Conservation (phyloP, 495 filamentous ascomycete species). For the Pyrenula massariospora region DNA sequence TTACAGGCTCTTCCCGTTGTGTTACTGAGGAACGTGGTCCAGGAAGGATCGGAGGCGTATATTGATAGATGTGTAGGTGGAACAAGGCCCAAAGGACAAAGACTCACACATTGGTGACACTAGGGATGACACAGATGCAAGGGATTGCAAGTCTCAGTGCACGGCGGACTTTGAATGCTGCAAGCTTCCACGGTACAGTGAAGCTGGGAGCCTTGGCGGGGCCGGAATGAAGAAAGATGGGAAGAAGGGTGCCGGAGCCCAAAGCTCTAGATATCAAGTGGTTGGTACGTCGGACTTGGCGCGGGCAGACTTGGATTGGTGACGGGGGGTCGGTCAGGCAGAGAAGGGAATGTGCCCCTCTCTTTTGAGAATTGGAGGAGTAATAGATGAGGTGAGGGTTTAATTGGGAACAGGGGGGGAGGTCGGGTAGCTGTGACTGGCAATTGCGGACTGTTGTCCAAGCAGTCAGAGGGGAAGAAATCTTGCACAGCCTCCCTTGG, state of each 20-base stretch:
- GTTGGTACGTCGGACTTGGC: background rate
- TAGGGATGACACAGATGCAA: background rate
- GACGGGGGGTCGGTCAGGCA: no score
- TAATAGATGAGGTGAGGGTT: no score
- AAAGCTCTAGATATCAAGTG: no score
- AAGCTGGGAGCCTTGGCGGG: background rate
- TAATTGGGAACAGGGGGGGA: no score
- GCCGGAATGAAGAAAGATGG: background rate
- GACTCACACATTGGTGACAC: background rate
- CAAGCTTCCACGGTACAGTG: background rate
- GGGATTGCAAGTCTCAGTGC: background rate
- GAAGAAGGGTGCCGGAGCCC: background rate
- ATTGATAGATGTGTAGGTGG: background rate
- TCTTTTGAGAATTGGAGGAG: no score
- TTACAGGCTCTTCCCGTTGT: background rate
- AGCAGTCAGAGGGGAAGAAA: no score
- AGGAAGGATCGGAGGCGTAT: background rate
- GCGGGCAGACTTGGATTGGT: background rate
- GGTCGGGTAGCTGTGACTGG: no score
- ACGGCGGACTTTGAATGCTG: background rate
- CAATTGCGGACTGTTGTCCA: no score
- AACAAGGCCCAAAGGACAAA: background rate
- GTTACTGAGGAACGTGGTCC: background rate
- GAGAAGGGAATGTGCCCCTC: no score
- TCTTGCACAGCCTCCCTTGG: no score